Conservation (phyloP, 345 rosid genomes). For the Citropsis articulata region DNA sequence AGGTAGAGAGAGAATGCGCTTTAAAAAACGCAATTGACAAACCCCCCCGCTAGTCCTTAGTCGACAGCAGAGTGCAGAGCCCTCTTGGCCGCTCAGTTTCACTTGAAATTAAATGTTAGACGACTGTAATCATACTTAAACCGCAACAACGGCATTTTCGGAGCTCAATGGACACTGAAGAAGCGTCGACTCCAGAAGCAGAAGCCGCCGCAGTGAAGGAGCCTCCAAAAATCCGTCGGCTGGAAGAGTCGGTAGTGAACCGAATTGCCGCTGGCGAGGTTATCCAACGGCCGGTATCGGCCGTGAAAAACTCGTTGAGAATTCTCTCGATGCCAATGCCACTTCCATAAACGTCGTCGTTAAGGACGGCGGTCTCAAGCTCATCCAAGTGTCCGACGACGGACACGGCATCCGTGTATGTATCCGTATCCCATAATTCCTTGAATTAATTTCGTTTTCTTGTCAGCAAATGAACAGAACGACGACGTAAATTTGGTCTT, state of each 20-base stretch:
- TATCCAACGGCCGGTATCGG: slow-evolving; percentile 91
- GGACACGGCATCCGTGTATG: slow-evolving; percentile 92
- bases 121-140: too few relatives aligned
- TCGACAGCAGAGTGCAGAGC: too few relatives aligned
- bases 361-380: slow-evolving; percentile 98
- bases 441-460: not conserved
- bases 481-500: too few relatives aligned
- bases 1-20: too few relatives aligned
- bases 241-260: slow-evolving; percentile 83
- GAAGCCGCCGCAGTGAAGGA: slow-evolving; percentile 24
- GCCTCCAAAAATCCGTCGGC: slow-evolving; percentile 76
- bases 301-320: slow-evolving; percentile 92
- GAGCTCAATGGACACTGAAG: slow-evolving; percentile 37
- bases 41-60: too few relatives aligned
- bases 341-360: slow-evolving; percentile 67
- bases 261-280: slow-evolving; percentile 98
- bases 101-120: too few relatives aligned
- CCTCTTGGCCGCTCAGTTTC: too few relatives aligned
- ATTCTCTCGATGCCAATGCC: slow-evolving; percentile 89
- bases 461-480: not conserved
- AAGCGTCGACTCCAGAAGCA: slow-evolving; percentile 13
- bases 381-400: slow-evolving; percentile 96
- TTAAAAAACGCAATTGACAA: too few relatives aligned
- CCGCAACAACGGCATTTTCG: too few relatives aligned
- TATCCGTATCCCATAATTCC: not conserved